Percentiles rank a stretch among this genome's conserved stretches.
Conservation (phyloP, 202 grass and related monocot genomes). For the Setaria viridis region DNA sequence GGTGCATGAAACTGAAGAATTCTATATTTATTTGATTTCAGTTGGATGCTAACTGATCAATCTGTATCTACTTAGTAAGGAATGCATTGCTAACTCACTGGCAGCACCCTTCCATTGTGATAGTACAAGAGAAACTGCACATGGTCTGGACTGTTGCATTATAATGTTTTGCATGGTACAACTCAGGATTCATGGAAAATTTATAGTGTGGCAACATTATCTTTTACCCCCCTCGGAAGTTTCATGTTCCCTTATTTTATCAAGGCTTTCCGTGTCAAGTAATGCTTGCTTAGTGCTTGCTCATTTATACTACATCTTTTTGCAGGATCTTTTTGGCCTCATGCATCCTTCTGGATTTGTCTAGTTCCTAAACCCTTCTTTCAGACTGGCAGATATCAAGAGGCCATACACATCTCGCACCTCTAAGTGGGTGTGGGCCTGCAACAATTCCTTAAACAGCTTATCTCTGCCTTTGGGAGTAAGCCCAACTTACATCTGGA, state of each 20-base stretch:
- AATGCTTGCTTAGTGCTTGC: constrained; percentile 11
- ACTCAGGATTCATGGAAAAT: neutral
- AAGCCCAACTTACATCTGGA: constrained; percentile 75
- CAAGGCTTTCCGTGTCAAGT: neutral
- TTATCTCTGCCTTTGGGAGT: constrained; percentile 53
- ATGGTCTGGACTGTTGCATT: neutral
- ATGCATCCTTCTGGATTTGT: constrained; percentile 49
- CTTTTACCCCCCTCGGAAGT: neutral
- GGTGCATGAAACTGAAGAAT: neutral
- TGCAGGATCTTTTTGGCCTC: constrained; percentile 54
- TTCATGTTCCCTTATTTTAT: neutral
- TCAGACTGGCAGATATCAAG: constrained; percentile 95
- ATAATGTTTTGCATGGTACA: neutral
- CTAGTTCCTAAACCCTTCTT: constrained; percentile 67
- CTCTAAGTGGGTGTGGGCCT: constrained; percentile 87
- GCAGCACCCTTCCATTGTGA: neutral
- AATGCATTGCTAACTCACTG: neutral
- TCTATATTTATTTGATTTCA: constrained; percentile 2
- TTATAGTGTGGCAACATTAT: neutral
- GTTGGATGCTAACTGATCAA: neutral
- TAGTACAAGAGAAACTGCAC: neutral
- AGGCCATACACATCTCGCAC: constrained; percentile 66
- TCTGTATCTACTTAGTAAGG: neutral
- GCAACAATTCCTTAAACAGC: constrained; percentile 40
- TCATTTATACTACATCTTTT: constrained; percentile 12